Base-by-base conservation (phyloP, 371 early-diverging fungal genomes). In the Smittium mucronatum region DNA sequence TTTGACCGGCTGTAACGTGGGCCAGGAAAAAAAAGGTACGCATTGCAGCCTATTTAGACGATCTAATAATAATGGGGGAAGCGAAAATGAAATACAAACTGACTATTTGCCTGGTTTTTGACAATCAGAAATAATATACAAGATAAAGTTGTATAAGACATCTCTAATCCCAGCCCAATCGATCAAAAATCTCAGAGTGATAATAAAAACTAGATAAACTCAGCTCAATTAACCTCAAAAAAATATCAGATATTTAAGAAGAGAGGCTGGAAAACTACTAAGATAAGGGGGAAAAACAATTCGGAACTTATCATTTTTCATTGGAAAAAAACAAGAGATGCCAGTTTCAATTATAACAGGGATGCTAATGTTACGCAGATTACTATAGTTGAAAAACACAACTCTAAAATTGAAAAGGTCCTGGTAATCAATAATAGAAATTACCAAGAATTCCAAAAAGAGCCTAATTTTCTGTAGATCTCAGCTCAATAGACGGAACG, bases 21-120 rank as follows among this genome's bases (percentile, higher is more conserved):
- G 67, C 72, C 15, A 68, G 76, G 29, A 69, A 36, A 5, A 72
- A 73, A 15, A 80, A 76, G 1, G 72, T 72, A 33, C 69, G 79
- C 25, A 64, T 81, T 16, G 71, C 67, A 8, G 75, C 78, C 30
- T 80, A 79, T 36, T 71, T 81, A 0, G 78, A 81, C 76, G 77
- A 81, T 28, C 70, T 78, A n/a, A 58, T 78, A 30, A 33, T 77
- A 57, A 70, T 73, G 59, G 47, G 35, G 29, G 75, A 73, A 21
- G 64, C 34, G 29, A 32, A 11, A 5, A 58, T 2, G 8, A 63
- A 26, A 33, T 33, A n/a, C 2, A 70, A 34, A 70, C 72, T 57
- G 5, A 61, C n/a, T 73, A 71, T 0, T 61, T 58, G 63, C 64
- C 70, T 26, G 35, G 77, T 64, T n/a, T 72, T 71, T 29, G 64